Evolutionary conservation across 78 protist genomes (phyloP).

Genomic region (Mantamonas sphyraenae): DNA sequence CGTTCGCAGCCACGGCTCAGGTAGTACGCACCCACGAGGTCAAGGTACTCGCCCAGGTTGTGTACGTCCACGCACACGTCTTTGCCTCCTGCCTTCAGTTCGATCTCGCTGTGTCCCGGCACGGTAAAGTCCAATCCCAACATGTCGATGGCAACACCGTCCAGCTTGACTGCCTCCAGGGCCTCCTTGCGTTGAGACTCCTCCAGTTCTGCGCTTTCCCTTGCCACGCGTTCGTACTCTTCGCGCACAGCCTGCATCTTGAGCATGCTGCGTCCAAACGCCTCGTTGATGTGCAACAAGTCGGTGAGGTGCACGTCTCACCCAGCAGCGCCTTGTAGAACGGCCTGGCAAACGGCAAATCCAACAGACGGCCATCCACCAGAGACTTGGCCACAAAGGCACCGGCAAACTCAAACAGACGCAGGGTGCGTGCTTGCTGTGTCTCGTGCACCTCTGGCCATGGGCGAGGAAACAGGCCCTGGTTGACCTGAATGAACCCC

Average conservation of each 20-base stretch:
- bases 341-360: conserved; percentile 11
- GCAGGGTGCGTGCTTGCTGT: neutral
- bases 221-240: neutral
- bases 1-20: neutral
- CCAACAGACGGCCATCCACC: conserved; percentile 42
- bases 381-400: conserved; percentile 53
- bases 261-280: neutral
- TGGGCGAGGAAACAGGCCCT: too few species aligned
- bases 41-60: conserved; percentile 28
- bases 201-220: neutral
- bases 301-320: neutral
- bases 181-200: too few species aligned
- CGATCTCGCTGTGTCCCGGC: conserved; percentile 32
- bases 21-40: neutral
- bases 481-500: too few species aligned
- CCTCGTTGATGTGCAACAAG: conserved; percentile 1
- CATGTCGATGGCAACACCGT: conserved; percentile 17
- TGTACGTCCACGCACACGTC: neutral
- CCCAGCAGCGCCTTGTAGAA: conserved; percentile 3
- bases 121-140: conserved; percentile 29
- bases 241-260: neutral
- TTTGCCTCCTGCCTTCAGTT: neutral
- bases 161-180: neutral
- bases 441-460: neutral
- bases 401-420: conserved; percentile 19